Percentiles rank a stretch among this genome's conserved stretches.
Conservation (phyloP, 164 flowering plant genomes). For the Stephania japonica region DNA sequence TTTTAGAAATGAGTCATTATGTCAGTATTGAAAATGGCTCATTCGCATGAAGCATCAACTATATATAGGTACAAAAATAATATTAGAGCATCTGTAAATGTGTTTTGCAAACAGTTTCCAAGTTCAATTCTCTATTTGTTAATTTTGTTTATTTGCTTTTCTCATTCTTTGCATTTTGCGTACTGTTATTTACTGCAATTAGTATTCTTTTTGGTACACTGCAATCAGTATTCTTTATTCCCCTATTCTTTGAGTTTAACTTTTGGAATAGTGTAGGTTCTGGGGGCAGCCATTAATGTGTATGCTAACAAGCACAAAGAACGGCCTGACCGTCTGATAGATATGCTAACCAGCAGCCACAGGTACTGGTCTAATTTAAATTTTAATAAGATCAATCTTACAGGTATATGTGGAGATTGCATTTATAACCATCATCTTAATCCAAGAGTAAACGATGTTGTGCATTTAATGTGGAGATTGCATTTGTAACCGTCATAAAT, state of each 20-base stretch:
- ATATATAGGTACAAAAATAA: no score
- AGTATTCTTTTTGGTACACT: no score
- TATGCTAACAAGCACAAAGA: constrained; percentile 97
- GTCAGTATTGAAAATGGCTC: no score
- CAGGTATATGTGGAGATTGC: neutral
- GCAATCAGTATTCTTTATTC: neutral
- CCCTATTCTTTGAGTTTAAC: neutral
- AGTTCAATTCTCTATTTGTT: neutral
- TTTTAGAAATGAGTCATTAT: no score
- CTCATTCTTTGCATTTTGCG: neutral
- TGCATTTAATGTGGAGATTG: no score
- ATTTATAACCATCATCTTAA: no score
- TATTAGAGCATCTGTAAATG: no score
- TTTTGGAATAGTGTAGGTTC: constrained; percentile 44
- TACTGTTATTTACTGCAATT: neutral
- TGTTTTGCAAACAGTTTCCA: no score
- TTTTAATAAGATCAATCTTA: neutral
- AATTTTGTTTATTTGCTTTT: neutral
- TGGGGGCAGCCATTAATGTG: constrained; percentile 95
- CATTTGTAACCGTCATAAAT: no score
- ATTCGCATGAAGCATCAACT: no score
- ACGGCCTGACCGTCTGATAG: constrained; percentile 97
- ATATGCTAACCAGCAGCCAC: constrained; percentile 96
- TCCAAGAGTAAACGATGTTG: no score
- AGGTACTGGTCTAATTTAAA: constrained; percentile 40